A percentile compares a stretch with the other conserved stretches of the same genome.
These are phyloP conservation scores for Thymus mandschuricus DNA, from an alignment of 257 asterid species.

Conservation along the genomic window DNA sequence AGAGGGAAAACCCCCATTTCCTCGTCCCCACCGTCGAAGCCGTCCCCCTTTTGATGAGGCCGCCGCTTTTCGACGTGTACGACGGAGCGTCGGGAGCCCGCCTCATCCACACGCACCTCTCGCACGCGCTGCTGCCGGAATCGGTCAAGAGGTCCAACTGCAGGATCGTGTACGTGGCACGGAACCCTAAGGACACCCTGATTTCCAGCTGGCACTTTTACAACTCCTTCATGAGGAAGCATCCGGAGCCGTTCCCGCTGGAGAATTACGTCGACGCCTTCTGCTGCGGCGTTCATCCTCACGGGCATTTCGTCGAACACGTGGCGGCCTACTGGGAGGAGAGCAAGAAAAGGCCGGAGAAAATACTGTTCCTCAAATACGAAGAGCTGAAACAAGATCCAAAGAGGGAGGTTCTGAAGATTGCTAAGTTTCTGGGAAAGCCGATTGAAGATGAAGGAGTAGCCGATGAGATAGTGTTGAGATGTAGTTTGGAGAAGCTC, in stretches of 20 bases:
- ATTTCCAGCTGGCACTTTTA: too few relatives aligned
- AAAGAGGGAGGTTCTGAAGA: constrained; percentile 31
- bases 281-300: not conserved
- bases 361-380: constrained; percentile 43
- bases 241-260: too few relatives aligned
- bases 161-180: too few relatives aligned
- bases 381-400: constrained; percentile 45
- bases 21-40: constrained; percentile 20
- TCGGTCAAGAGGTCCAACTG: too few relatives aligned
- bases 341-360: constrained; percentile 40
- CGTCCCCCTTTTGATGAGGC: too few relatives aligned
- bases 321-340: constrained; percentile 38
- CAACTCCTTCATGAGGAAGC: too few relatives aligned
- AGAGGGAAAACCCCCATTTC: constrained; percentile 1
- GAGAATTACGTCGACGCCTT: too few relatives aligned
- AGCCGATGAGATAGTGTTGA: not conserved
- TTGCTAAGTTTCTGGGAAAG: constrained; percentile 41
- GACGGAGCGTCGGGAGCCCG: too few relatives aligned
- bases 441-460: constrained; percentile 13
- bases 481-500: constrained; percentile 24
- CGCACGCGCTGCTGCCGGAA: too few relatives aligned
- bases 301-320: constrained; percentile 35
- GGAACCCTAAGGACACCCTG: too few relatives aligned
- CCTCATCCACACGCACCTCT: too few relatives aligned
- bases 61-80: too few relatives aligned